Evolutionary conservation across 2,329 filamentous ascomycete genomes (phyloP), one percentile per base, ranked within the genome.

Genomic region (Onygena corvina): DNA sequence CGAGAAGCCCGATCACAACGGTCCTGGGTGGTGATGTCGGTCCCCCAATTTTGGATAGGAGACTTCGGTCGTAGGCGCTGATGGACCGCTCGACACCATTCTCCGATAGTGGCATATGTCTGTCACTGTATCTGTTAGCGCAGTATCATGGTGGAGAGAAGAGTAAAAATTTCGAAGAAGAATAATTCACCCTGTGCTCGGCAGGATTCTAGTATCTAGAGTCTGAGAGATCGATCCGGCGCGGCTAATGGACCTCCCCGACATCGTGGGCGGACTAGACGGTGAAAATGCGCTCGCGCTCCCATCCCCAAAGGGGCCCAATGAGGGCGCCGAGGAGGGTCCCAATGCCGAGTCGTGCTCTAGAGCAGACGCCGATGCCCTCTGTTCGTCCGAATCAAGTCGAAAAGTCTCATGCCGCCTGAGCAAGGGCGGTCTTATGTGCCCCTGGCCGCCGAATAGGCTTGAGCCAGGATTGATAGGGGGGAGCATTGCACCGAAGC

Each of bases 21-120:
- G 61, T 67, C 46, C 74, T 67, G 14, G 75, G 73, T 21, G 74
- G 73, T 5, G 76, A 77, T 50, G 74, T 74, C 4, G 76, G 72
- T 42, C 77, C 77, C 27, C 77, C 77, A 51, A 81, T 80, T 56
- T 78, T 79, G 45, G 76, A 78, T 21, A 81, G 63, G 9, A 81
- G 64, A 53, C 78, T 75, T 60, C 80, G 75, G 58, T 81, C 78
- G 62, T 81, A 81, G 27, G 73, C 76, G 58, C 80, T 75, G 20
- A 76, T 79, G 2, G 76, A 79, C 50, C 70, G 72, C 55, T 77
- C 72, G 34, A 79, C 71, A 42, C 76, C 73, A 53, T 73, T 69
- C 54, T 75, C 71, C 42, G 77, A 78, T 44, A 80, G 70, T 53
- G 79, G 74, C 46, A 70, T 70, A 62, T 80, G 77, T 58, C 77